These are phyloP conservation scores for Setaria viridis DNA, from an alignment of 202 grass and related monocot species.

Conservation along the genomic window DNA sequence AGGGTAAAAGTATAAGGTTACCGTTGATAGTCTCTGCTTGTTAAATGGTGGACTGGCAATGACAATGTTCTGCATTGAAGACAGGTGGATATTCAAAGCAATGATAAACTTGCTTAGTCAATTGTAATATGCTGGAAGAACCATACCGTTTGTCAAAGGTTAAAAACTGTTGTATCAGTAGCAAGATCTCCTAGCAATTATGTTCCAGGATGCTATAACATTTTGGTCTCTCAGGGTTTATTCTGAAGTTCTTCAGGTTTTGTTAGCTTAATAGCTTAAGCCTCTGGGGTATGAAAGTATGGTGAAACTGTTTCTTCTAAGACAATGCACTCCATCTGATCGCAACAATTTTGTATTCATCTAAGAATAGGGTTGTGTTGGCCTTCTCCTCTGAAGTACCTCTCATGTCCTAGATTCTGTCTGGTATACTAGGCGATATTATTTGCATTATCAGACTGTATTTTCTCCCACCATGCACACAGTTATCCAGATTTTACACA, in stretches of 20 bases:
- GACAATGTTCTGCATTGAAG: not conserved
- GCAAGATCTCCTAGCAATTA: not conserved
- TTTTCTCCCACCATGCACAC: not conserved
- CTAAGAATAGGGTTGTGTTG: constrained; percentile 22
- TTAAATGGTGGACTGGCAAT: not conserved
- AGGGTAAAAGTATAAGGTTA: constrained; percentile 45
- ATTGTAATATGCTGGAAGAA: constrained; percentile 1
- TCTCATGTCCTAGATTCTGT: not conserved
- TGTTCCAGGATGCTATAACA: not conserved
- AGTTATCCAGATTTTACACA: not conserved
- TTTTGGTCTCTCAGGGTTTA: not conserved
- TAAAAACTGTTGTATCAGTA: constrained; percentile 20
- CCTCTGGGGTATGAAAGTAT: constrained; percentile 14
- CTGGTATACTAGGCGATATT: not conserved
- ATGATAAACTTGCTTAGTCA: not conserved
- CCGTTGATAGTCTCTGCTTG: not conserved
- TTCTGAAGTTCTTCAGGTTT: constrained; percentile 39
- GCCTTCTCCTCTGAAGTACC: not conserved
- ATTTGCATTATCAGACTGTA: not conserved
- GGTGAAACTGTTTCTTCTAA: constrained; percentile 15
- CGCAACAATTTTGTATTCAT: constrained; percentile 16
- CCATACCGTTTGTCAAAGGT: not conserved
- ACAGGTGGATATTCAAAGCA: not conserved
- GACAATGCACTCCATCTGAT: constrained; percentile 3
- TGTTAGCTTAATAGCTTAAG: constrained; percentile 27